These are phyloP conservation scores for Trichoderma harzianum DNA, from an alignment of 2,329 filamentous ascomycete genomes.

Conservation along the genomic window DNA sequence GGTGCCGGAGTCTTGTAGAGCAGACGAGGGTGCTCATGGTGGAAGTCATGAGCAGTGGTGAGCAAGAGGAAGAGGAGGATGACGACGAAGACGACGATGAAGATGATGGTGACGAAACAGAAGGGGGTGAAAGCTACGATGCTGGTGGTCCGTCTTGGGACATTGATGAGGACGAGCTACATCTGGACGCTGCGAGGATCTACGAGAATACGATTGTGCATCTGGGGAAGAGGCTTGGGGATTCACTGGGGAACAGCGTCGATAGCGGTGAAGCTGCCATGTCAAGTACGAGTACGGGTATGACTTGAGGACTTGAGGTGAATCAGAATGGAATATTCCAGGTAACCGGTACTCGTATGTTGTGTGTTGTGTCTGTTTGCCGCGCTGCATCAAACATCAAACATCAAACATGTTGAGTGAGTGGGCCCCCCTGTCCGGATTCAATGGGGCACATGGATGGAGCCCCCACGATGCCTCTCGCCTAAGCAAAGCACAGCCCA, in stretches of 20 bases:
- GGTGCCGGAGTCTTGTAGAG: conserved; percentile 78
- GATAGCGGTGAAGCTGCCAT: background rate
- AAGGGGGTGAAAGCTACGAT: conserved; percentile 34
- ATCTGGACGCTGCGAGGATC: conserved; percentile 70
- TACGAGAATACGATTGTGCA: conserved; percentile 78
- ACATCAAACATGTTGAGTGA: background rate
- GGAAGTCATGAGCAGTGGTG: conserved; percentile 55
- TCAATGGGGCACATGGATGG: background rate
- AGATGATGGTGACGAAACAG: conserved; percentile 38
- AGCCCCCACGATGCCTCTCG: background rate
- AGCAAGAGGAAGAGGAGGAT: conserved; percentile 41
- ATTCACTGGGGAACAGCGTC: conserved; percentile 26
- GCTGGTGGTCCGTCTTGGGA: conserved; percentile 31
- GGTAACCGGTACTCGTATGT: background rate
- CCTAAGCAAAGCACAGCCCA: background rate
- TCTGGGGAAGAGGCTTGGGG: conserved; percentile 64
- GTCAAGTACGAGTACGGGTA: background rate
- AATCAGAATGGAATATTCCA: background rate
- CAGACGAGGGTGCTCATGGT: conserved; percentile 69
- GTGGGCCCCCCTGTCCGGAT: background rate
- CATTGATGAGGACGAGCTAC: conserved; percentile 48
- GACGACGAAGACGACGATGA: conserved; percentile 37
- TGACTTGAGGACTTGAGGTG: background rate
- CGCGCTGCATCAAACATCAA: background rate
- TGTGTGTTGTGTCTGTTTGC: background rate